Evolutionary conservation across 345 rosid genomes (phyloP).

Genomic region (Salix brachista): DNA sequence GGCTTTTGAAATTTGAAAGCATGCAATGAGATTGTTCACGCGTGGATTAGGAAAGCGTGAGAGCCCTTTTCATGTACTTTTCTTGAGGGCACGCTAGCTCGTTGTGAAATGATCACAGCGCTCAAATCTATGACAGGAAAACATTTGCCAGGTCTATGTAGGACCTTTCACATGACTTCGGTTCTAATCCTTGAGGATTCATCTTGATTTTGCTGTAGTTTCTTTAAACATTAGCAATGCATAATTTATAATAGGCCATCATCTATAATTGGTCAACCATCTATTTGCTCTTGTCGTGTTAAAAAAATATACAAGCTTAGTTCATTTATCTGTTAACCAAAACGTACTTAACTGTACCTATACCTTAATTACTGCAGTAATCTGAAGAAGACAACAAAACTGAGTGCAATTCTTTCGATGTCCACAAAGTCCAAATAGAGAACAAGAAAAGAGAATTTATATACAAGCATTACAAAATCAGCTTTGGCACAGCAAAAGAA

Average conservation of each 20-base stretch:
- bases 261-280: too few relatives aligned
- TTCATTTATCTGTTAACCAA: too few relatives aligned
- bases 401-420: neutral
- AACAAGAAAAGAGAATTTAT: too few relatives aligned
- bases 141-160: neutral
- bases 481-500: constrained; percentile 11
- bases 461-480: constrained; percentile 1
- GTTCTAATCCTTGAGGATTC: neutral
- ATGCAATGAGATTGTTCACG: constrained; percentile 39
- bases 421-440: neutral
- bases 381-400: too few relatives aligned
- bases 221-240: too few relatives aligned
- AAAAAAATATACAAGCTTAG: too few relatives aligned
- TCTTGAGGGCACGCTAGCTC: constrained; percentile 2
- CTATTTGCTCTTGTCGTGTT: too few relatives aligned
- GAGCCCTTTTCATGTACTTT: constrained; percentile 20
- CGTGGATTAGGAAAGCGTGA: constrained; percentile 49
- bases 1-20: constrained; percentile 52
- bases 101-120: too few relatives aligned
- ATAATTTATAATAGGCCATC: too few relatives aligned
- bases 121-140: too few relatives aligned
- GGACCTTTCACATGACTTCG: neutral
- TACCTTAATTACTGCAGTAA: too few relatives aligned
- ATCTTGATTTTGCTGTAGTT: neutral
- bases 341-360: too few relatives aligned